Evolutionary conservation across 352 stramenopile species (phyloP).

Genomic region (Phytophthora aleatoria): DNA sequence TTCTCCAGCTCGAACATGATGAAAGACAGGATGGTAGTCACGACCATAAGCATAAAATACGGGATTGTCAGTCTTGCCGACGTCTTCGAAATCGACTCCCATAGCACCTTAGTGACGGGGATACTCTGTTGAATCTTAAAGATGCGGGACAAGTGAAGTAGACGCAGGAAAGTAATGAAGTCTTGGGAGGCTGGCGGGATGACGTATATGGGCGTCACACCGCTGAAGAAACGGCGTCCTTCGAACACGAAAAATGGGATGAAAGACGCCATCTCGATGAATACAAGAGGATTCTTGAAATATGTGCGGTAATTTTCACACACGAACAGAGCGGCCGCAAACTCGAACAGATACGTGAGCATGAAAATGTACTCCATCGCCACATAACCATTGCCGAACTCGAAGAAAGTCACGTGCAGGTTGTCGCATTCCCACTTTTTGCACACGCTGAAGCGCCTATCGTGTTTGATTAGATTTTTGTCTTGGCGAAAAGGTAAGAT

Average conservation of each 20-base stretch:
- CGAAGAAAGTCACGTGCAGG: slow-evolving; percentile 70
- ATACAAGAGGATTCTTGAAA: slow-evolving; percentile 73
- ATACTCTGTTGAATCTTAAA: slow-evolving; percentile 86
- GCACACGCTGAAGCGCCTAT: slow-evolving; percentile 59
- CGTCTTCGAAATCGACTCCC: slow-evolving; percentile 85
- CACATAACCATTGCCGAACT: slow-evolving; percentile 60
- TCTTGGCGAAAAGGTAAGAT: slow-evolving; percentile 59
- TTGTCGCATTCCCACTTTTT: slow-evolving; percentile 84
- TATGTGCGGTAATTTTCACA: slow-evolving; percentile 46
- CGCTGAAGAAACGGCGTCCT: slow-evolving; percentile 38
- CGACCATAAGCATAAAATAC: slow-evolving; percentile 82
- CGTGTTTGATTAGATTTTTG: slow-evolving; percentile 37
- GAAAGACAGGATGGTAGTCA: slow-evolving; percentile 77
- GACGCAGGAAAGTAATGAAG: slow-evolving; percentile 59
- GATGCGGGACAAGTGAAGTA: slow-evolving; percentile 68
- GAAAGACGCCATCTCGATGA: slow-evolving; percentile 72
- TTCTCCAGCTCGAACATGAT: slow-evolving; percentile 85
- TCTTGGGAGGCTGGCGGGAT: slow-evolving; percentile 70
- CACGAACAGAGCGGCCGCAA: slow-evolving; percentile 43
- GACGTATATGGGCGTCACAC: slow-evolving; percentile 57
- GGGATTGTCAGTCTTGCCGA: slow-evolving; percentile 74
- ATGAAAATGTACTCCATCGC: slow-evolving; percentile 75
- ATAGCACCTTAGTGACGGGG: slow-evolving; percentile 75
- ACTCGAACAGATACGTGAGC: slow-evolving; percentile 66
- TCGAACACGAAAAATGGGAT: slow-evolving; percentile 73